These are phyloP conservation scores for Sarcodon sp. DNA, from an alignment of 768 basidiomycete genomes.

Conservation along the genomic window DNA sequence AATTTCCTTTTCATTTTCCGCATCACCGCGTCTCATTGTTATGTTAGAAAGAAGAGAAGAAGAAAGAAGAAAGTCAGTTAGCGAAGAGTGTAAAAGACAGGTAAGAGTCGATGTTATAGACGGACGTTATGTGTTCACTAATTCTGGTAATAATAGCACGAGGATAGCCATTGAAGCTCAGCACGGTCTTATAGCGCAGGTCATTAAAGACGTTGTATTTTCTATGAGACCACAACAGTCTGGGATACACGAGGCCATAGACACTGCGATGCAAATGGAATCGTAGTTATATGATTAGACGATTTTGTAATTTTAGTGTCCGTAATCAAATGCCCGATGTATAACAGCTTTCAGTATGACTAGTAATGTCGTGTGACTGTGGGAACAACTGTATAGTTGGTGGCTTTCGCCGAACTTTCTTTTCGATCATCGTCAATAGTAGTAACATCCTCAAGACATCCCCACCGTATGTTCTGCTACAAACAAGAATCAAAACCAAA, in stretches of 20 bases:
- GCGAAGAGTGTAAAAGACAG: constrained; percentile 88
- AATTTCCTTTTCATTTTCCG: neutral
- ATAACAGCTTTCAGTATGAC: too few relatives aligned
- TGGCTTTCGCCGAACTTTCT: constrained; percentile 5
- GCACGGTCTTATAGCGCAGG: constrained; percentile 87
- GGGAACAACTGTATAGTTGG: neutral
- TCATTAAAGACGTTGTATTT: constrained; percentile 89
- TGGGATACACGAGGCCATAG: neutral
- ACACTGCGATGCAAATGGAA: neutral
- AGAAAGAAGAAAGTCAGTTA: constrained; percentile 82
- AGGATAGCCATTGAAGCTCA: constrained; percentile 88
- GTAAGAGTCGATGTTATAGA: constrained; percentile 21
- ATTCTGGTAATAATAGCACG: constrained; percentile 34
- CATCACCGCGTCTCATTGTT: constrained; percentile 1
- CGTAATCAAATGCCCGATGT: too few relatives aligned
- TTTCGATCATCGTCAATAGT: constrained; percentile 2
- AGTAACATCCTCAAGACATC: constrained; percentile 1
- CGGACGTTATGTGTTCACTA: neutral
- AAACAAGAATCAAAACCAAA: constrained; percentile 4
- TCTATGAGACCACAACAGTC: constrained; percentile 29
- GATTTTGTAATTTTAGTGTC: neutral
- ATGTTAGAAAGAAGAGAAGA: constrained; percentile 45
- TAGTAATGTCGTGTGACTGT: neutral
- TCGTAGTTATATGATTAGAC: neutral
- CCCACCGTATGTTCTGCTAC: neutral